These are phyloP conservation scores for Diospyros kaki DNA, from an alignment of 148 eudicot genomes.

Conservation along the genomic window DNA sequence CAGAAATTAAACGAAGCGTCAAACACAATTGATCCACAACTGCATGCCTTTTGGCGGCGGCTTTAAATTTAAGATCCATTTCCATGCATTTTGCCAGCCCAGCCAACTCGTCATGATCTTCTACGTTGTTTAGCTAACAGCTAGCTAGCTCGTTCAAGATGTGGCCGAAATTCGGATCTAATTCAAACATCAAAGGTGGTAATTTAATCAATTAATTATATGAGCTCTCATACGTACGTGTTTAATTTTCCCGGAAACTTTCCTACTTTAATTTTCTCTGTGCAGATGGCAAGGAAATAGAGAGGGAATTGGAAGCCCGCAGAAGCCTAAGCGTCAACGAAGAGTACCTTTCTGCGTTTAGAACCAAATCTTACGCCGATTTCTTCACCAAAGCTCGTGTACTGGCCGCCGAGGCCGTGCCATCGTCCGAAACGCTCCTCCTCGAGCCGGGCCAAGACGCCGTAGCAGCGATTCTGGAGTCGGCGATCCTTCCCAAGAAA, in stretches of 20 bases:
- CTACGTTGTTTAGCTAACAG: background rate
- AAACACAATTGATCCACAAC: no score
- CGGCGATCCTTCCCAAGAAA: slow-evolving; percentile 23
- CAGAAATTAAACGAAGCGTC: background rate
- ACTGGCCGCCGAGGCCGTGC: slow-evolving; percentile 5
- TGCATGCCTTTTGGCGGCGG: no score
- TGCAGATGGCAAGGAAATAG: slow-evolving; percentile 15
- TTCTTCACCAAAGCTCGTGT: slow-evolving; percentile 37
- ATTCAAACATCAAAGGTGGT: slow-evolving; percentile 3
- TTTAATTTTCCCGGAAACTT: background rate
- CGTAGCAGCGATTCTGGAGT: slow-evolving; percentile 26
- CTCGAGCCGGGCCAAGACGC: slow-evolving; percentile 49
- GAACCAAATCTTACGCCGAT: slow-evolving; percentile 51
- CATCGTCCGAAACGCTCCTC: slow-evolving; percentile 24
- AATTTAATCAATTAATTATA: background rate
- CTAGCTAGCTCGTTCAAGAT: background rate
- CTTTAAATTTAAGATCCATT: no score
- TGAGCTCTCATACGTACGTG: background rate
- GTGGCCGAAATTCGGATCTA: slow-evolving; percentile 20
- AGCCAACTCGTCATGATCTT: no score
- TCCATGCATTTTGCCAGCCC: no score
- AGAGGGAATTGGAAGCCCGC: background rate
- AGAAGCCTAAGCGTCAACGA: slow-evolving; percentile 38
- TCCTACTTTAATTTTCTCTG: background rate
- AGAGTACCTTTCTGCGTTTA: slow-evolving; percentile 38